Conservation (phyloP, 78 protist genomes). For the Protostelium mycophagum region DNA sequence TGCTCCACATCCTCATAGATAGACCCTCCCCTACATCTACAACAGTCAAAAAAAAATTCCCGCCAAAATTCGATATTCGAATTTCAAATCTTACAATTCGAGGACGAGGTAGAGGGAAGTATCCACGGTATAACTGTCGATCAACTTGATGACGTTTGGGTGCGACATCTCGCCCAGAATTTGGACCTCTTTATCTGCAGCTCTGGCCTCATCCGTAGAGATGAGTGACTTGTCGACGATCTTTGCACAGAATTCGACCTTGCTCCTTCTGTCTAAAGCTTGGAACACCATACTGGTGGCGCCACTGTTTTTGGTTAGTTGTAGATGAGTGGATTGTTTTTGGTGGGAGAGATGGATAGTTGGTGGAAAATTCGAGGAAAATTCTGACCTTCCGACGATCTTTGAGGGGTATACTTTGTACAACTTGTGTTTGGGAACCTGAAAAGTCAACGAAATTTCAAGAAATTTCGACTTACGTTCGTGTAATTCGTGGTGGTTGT, state of each 20-base stretch:
- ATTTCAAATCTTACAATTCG: not conserved
- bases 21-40: not conserved
- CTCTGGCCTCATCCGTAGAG: not conserved
- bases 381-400: not conserved
- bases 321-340: not conserved
- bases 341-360: too few species aligned
- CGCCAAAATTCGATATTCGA: too few species aligned
- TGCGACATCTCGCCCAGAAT: not conserved
- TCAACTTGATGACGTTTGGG: not conserved
- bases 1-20: not conserved
- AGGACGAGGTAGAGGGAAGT: not conserved
- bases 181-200: not conserved
- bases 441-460: not conserved
- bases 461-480: not conserved
- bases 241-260: not conserved
- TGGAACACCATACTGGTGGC: not conserved
- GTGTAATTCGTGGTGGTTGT: not conserved
- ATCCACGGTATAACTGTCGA: not conserved
- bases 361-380: not conserved
- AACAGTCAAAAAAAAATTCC: not conserved
- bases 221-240: not conserved
- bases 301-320: not conserved
- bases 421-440: not conserved
- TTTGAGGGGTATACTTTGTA: not conserved
- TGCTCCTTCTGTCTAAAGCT: not conserved